These are phyloP conservation scores for Puccinia novopanici DNA, from an alignment of 1,284 basidiomycete genomes.

Conservation along the genomic window DNA sequence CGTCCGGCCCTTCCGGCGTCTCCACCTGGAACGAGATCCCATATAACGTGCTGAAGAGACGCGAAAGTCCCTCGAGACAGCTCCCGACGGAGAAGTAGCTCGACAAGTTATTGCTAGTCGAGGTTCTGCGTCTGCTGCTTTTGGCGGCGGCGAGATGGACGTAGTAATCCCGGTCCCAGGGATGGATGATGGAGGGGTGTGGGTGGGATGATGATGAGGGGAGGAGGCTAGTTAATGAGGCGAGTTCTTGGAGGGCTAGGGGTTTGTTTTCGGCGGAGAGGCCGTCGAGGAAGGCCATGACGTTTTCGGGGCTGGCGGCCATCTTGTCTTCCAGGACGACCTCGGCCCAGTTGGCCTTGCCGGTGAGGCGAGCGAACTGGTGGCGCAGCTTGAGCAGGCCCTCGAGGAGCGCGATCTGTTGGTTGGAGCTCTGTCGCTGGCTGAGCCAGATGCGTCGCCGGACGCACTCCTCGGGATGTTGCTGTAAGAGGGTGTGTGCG, in stretches of 20 bases:
- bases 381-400: conserved; percentile 73
- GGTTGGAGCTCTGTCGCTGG: conserved; percentile 56
- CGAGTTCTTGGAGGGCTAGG: conserved; percentile 72
- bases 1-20: conserved; percentile 61
- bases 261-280: conserved; percentile 75
- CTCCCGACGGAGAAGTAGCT: conserved; percentile 75
- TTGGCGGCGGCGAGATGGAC: not conserved
- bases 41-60: conserved; percentile 80
- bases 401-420: conserved; percentile 74
- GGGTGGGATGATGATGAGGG: conserved; percentile 72
- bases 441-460: conserved; percentile 50
- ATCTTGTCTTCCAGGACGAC: conserved; percentile 88
- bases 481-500: conserved; percentile 45
- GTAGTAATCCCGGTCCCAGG: conserved; percentile 92
- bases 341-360: conserved; percentile 76
- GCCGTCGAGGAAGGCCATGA: conserved; percentile 47
- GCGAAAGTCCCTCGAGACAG: conserved; percentile 80
- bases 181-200: conserved; percentile 64
- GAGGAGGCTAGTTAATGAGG: conserved; percentile 67
- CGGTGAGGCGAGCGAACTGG: conserved; percentile 77
- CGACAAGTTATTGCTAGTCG: conserved; percentile 64
- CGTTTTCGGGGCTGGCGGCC: conserved; percentile 72
- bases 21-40: conserved; percentile 75
- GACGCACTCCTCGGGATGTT: conserved; percentile 50
- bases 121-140: conserved; percentile 1